phyloP scores from a whole-genome alignment of 2,329 filamentous ascomycete genomes.

The Lachnellula arida region DNA sequence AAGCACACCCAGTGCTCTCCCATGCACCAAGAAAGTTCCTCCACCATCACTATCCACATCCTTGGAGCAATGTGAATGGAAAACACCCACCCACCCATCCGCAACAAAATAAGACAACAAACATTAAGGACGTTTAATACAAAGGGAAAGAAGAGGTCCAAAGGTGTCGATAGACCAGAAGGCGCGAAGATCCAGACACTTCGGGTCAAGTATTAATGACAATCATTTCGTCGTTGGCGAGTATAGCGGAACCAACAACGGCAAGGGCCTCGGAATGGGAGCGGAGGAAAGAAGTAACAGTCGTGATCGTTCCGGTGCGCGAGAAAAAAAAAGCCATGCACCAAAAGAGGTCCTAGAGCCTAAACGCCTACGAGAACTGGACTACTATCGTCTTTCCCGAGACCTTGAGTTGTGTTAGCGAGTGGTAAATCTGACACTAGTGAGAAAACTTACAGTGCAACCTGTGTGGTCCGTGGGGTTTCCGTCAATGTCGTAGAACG shows the following conservation, averaged over 20 bases:
- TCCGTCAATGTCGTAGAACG: conserved; percentile 27
- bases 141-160: conserved; percentile 27
- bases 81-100: conserved; percentile 10
- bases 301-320: conserved; percentile 20
- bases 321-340: conserved; percentile 19
- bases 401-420: conserved; percentile 17
- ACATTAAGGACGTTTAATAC: conserved; percentile 32
- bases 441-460: conserved; percentile 32
- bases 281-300: conserved; percentile 18
- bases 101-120: conserved; percentile 29
- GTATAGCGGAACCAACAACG: conserved; percentile 19
- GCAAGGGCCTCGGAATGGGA: conserved; percentile 12
- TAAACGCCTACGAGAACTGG: conserved; percentile 22
- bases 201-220: conserved; percentile 19
- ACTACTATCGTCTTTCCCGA: conserved; percentile 18
- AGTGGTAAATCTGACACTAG: not conserved
- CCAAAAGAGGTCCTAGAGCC: conserved; percentile 13
- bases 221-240: conserved; percentile 20
- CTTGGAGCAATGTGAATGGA: conserved; percentile 14
- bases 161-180: conserved; percentile 21
- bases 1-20: conserved; percentile 23
- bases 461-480: too few species aligned
- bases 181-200: conserved; percentile 14
- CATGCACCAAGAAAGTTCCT: conserved; percentile 15
- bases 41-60: conserved; percentile 21